phyloP scores from a whole-genome alignment of 2,329 filamentous ascomycete species.

The Berkeleyomyces basicola region DNA sequence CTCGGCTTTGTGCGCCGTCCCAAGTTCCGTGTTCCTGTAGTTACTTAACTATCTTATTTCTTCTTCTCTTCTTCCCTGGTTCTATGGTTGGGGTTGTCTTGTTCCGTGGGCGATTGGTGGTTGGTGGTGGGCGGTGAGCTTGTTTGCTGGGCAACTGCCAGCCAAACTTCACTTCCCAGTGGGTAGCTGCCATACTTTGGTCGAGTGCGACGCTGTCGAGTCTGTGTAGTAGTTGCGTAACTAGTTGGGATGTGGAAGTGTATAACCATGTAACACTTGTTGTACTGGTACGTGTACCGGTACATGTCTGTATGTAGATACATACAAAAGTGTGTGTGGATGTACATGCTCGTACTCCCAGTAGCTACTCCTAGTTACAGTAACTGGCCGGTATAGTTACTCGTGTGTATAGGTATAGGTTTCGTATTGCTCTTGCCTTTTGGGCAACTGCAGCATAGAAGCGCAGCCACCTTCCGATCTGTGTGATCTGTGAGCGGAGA shows the following conservation, averaged over 20 bases:
- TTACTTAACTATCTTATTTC: background rate
- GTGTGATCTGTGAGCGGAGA: background rate
- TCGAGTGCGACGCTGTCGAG: background rate
- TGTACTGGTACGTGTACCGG: background rate
- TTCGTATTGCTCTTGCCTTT: background rate
- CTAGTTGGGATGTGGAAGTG: too few species aligned
- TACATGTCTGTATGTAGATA: background rate
- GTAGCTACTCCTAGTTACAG: too few species aligned
- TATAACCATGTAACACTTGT: background rate
- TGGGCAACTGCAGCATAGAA: background rate
- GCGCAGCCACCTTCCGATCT: background rate
- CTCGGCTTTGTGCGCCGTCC: background rate
- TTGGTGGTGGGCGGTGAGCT: background rate
- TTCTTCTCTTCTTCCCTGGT: background rate
- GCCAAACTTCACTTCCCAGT: background rate
- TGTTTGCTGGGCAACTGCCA: background rate
- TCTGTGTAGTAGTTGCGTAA: background rate
- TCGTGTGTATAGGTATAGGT: too few species aligned
- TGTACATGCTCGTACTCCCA: too few species aligned
- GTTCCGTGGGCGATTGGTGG: background rate
- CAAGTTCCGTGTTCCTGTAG: background rate
- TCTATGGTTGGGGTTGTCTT: too few species aligned
- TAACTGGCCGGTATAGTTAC: too few species aligned
- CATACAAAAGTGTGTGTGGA: too few species aligned
- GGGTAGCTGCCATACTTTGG: background rate